Evolutionary conservation across 148 eudicot genomes (phyloP).

Genomic region (Beta vulgaris): DNA sequence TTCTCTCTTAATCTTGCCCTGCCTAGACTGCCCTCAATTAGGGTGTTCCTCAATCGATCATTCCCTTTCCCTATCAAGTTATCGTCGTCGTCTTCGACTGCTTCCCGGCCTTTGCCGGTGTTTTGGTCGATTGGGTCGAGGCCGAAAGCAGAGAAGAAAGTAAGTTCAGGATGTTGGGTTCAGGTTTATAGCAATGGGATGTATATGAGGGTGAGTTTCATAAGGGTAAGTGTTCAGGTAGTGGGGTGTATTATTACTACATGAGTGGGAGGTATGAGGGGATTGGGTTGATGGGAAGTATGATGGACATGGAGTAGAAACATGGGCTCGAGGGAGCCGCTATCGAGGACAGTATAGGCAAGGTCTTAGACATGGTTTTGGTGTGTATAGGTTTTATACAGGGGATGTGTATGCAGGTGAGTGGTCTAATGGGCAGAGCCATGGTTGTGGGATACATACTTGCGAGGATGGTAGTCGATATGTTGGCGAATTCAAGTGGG

Average conservation of each 20-base stretch:
- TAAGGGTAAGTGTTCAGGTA: conserved; percentile 86
- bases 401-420: conserved; percentile 96
- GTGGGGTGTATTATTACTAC: conserved; percentile 89
- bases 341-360: conserved; percentile 87
- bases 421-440: conserved; percentile 96
- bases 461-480: conserved; percentile 94
- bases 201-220: conserved; percentile 95
- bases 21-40: conserved; percentile 74
- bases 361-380: conserved; percentile 92
- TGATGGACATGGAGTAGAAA: conserved; percentile 92
- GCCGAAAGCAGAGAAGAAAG: conserved; percentile 50
- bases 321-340: conserved; percentile 92
- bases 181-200: conserved; percentile 87
- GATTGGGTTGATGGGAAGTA: conserved; percentile 97
- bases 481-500: conserved; percentile 98
- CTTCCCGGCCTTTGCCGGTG: conserved; percentile 54
- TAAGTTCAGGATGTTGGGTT: conserved; percentile 74
- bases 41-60: conserved; percentile 61
- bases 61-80: conserved; percentile 63
- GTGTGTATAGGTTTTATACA: conserved; percentile 89
- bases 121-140: conserved; percentile 89
- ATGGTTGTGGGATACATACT: conserved; percentile 92
- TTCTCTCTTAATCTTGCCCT: conserved; percentile 81
- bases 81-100: conserved; percentile 22
- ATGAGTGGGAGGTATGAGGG: conserved; percentile 92